phyloP scores from a whole-genome alignment of 2,329 filamentous ascomycete species.

The Pyricularia grisea region DNA sequence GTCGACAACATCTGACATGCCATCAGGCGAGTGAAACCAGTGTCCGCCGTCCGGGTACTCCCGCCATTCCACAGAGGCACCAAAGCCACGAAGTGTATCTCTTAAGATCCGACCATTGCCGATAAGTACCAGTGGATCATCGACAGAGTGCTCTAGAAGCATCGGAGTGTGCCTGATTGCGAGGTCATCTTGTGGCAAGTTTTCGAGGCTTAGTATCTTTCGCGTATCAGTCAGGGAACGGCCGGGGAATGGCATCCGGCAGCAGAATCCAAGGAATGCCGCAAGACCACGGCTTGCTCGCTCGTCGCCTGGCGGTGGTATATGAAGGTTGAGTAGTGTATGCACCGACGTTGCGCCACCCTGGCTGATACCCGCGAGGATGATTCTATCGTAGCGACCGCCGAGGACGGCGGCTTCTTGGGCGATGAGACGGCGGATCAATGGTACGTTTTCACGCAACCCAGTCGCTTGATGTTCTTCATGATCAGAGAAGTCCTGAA shows the following conservation, averaged over 20 bases:
- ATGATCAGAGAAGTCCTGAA: slow-evolving; percentile 24
- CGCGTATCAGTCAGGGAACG: slow-evolving; percentile 21
- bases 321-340: slow-evolving; percentile 21
- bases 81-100: slow-evolving; percentile 24
- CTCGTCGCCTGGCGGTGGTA: slow-evolving; percentile 7
- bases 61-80: slow-evolving; percentile 27
- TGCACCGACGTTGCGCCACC: slow-evolving; percentile 30
- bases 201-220: slow-evolving; percentile 17
- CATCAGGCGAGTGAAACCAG: slow-evolving; percentile 32
- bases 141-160: slow-evolving; percentile 32
- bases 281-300: slow-evolving; percentile 5
- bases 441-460: slow-evolving; percentile 24
- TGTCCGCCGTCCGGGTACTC: slow-evolving; percentile 32
- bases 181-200: slow-evolving; percentile 13
- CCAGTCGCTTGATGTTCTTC: slow-evolving; percentile 32
- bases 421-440: slow-evolving; percentile 21
- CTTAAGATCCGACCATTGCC: slow-evolving; percentile 23
- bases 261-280: slow-evolving; percentile 27
- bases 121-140: slow-evolving; percentile 30
- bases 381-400: slow-evolving; percentile 22
- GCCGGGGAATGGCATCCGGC: slow-evolving; percentile 24
- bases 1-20: slow-evolving; percentile 27
- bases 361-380: slow-evolving; percentile 36
- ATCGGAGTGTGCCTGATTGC: slow-evolving; percentile 29
- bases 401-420: slow-evolving; percentile 21